Evolutionary conservation across 805 yeast species (phyloP), one percentile per base, ranked within the genome.

Genomic region (Blastobotrys attinorum): DNA sequence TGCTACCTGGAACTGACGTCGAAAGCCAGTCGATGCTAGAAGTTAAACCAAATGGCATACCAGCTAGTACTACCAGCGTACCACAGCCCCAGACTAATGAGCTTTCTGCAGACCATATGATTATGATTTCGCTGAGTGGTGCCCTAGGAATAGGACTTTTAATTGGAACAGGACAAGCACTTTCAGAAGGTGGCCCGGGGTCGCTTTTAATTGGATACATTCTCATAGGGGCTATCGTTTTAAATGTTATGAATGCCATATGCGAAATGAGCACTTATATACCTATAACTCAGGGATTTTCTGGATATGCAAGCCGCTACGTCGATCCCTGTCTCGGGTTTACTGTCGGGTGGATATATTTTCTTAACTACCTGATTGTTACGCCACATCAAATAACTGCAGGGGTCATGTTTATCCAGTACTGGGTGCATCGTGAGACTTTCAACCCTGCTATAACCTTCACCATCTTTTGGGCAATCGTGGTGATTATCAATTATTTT

Each of bases 351-450:
- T 84, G 86, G 81, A 83, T 84, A 56, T 85, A 81, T 55, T 83
- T 83, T 75, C 68, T 83, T 48, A 66, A 83, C 55, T 81, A 83
- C 57, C 81, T 88, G 48, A 79, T 83, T 0, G 77, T 79, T 47
- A 81, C 86, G 39, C 95, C 95, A 1, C 83, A 80, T 55, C 95
- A 87, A 63, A 80, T 86, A 42, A 83, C 83, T 4, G 82, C 88
- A 4, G 88, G 82, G 4, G 83, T 83, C 52, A 73, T 86, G 10
- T 77, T 86, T 54, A 72, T 86, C 38, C 89, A 86, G 56, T 86
- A 70, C 55, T 86, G 95, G 95, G 69, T 84, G 47, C 78, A 76
- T 16, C 22, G 43, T 11, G 36, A 31, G 13, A 18, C 20, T 6
- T 8, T 40, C n/a, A 40, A 31, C 31, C 43, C 43, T 8, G 43